These are phyloP conservation scores for Physaria fendleri DNA, from an alignment of 345 rosid genomes.

Conservation along the genomic window DNA sequence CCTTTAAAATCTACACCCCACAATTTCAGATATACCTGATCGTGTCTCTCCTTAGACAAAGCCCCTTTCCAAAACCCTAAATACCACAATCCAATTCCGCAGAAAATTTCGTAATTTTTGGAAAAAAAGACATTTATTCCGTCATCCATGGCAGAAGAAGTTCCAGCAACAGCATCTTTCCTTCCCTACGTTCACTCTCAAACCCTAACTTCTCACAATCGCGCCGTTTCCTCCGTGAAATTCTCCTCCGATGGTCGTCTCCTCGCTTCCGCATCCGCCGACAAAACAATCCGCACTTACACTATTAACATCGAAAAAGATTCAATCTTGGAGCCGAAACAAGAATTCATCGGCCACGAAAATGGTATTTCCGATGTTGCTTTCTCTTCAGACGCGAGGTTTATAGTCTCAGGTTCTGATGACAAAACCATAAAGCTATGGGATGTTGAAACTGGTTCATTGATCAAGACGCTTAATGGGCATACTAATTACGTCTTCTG, in stretches of 20 bases:
- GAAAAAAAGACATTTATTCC: too few species aligned
- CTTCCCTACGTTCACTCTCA: constrained; percentile 61
- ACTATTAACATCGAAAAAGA: constrained; percentile 37
- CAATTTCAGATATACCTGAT: too few species aligned
- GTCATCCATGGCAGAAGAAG: constrained; percentile 22
- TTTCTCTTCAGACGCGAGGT: too few species aligned
- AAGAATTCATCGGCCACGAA: constrained; percentile 59
- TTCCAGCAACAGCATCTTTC: constrained; percentile 16
- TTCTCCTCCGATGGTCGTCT: constrained; percentile 89
- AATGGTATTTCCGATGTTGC: too few species aligned
- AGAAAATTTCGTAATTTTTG: too few species aligned
- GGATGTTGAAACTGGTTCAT: constrained; percentile 66
- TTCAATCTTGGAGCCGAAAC: constrained; percentile 36
- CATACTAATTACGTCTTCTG: constrained; percentile 83
- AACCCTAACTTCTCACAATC: constrained; percentile 58
- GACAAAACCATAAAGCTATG: constrained; percentile 87
- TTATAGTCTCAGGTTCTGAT: constrained; percentile 86
- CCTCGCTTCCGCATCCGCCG: constrained; percentile 79
- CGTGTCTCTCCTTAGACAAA: too few species aligned
- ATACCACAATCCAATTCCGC: too few species aligned
- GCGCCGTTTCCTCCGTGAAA: constrained; percentile 66
- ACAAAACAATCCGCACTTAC: constrained; percentile 65
- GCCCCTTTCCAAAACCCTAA: too few species aligned
- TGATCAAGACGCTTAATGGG: constrained; percentile 54
- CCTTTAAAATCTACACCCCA: too few species aligned